Base-by-base conservation (phyloP, 2,329 filamentous ascomycete genomes). In the Aphanoascus verrucosus region DNA sequence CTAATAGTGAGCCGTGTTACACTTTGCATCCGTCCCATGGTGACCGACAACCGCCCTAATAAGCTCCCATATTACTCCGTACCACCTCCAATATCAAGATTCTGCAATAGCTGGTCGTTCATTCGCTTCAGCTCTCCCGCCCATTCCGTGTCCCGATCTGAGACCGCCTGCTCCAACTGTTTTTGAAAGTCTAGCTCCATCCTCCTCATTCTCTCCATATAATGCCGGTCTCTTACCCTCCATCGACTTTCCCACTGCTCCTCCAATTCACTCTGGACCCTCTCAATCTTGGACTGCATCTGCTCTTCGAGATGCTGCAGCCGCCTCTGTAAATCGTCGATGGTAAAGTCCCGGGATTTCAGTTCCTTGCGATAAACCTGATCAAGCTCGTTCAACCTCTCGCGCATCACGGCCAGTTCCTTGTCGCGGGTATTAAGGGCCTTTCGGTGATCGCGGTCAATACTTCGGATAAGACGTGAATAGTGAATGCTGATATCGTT, bases 211-310 rank as follows among this genome's bases (percentile, higher is more conserved):
- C 65, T 59, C 38, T 66, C 62, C 20, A 55, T 55, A 12, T 62
- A 54, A 44, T 65, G 58, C 20, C 53, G 55, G 40, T 65, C 63
- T 1, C 65, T 62, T 46, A 68, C 62, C 43, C 64, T 66, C 67
- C 66, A 69, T 23, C 65, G 50, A 11, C 47, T 56, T 54, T 68
- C 65, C 67, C 66, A 69, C 20, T 63, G 41, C 51, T 68, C 65
- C 51, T 69, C 66, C 2, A 68, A 61, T 40, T 64, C 58, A 53
- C 67, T 61, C 34, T 62, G 55, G 15, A 65, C 64, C 48, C 58
- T 63, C 52, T 69, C 64, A 11, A 67, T 55, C 37, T 55, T 56
- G 2, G 31, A 51, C 31, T 64, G 56, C 35, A 63, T 52, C 46
- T 58, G 55, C 48, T 61, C 60, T 34, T 64, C 57, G 35, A 64